These are phyloP conservation scores for Isatis lusitanica DNA, from an alignment of 441 rosid species.

Conservation along the genomic window DNA sequence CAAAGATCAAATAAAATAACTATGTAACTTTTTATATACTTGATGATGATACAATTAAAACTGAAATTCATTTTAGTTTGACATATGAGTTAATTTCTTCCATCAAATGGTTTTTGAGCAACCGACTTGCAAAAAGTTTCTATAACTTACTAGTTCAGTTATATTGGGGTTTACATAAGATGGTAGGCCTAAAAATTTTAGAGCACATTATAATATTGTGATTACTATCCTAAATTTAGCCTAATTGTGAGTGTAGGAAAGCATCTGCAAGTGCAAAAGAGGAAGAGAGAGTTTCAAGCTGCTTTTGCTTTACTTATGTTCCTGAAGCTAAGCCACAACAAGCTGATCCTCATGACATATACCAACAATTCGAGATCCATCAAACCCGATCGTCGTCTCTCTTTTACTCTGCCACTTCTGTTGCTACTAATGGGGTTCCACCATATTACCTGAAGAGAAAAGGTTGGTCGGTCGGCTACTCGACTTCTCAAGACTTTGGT, in stretches of 20 bases:
- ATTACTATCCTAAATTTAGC: too few species aligned
- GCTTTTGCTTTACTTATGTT: conserved; percentile 39
- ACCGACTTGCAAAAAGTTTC: too few species aligned
- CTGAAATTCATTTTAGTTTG: too few species aligned
- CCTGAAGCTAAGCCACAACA: conserved; percentile 41
- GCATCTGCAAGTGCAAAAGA: conserved; percentile 47
- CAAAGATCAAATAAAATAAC: too few species aligned
- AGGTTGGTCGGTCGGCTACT: conserved; percentile 44
- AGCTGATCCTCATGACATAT: conserved; percentile 41
- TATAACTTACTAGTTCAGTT: too few species aligned
- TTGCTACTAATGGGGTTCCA: conserved; percentile 49
- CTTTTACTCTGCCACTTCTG: conserved; percentile 41
- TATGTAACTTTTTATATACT: too few species aligned
- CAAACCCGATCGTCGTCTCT: not conserved
- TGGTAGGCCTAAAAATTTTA: too few species aligned
- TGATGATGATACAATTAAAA: too few species aligned
- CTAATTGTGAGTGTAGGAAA: conserved; percentile 31
- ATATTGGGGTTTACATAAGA: too few species aligned
- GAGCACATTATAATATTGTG: too few species aligned
- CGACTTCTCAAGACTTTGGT: conserved; percentile 31
- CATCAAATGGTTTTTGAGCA: too few species aligned
- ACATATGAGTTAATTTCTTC: too few species aligned
- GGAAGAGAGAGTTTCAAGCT: conserved; percentile 50
- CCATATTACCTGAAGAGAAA: conserved; percentile 51
- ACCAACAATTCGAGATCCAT: conserved; percentile 52